phyloP scores from a whole-genome alignment of 1,139 yeast genomes.

The Pichia sp. region DNA sequence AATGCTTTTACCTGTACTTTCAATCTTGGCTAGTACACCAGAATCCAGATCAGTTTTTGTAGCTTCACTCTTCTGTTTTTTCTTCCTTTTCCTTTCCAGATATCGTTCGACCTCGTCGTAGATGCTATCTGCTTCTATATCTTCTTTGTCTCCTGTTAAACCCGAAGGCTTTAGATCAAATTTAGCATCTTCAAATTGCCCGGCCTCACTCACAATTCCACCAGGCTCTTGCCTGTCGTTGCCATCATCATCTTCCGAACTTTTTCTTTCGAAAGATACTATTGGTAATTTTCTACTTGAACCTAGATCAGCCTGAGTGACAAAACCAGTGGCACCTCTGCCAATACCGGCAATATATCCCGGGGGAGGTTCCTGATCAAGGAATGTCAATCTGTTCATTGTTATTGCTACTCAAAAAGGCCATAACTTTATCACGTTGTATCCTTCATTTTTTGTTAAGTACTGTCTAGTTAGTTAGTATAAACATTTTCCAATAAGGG shows the following conservation, averaged over 20 bases:
- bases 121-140: conserved; percentile 73
- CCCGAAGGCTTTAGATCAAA: conserved; percentile 31
- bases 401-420: no score
- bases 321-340: conserved; percentile 91
- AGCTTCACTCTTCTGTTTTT: conserved; percentile 7
- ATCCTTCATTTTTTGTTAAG: no score
- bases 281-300: conserved; percentile 41
- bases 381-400: conserved; percentile 58
- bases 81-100: conserved; percentile 13
- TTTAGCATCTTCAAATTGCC: background rate
- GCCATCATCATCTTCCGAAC: conserved; percentile 22
- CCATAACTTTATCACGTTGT: no score
- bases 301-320: conserved; percentile 77
- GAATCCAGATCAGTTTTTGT: background rate
- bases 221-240: background rate
- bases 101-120: conserved; percentile 60
- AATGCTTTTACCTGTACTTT: conserved; percentile 29
- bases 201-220: background rate
- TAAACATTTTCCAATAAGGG: background rate
- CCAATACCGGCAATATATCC: conserved; percentile 93
- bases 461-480: background rate
- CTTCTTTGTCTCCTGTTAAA: conserved; percentile 41
- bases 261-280: conserved; percentile 33
- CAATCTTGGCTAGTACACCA: conserved; percentile 4
- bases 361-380: conserved; percentile 83